Percentiles rank a stretch among this genome's conserved stretches.
Evolutionary conservation across 805 yeast genomes (phyloP).

Genomic region (Brettanomyces sp.): DNA sequence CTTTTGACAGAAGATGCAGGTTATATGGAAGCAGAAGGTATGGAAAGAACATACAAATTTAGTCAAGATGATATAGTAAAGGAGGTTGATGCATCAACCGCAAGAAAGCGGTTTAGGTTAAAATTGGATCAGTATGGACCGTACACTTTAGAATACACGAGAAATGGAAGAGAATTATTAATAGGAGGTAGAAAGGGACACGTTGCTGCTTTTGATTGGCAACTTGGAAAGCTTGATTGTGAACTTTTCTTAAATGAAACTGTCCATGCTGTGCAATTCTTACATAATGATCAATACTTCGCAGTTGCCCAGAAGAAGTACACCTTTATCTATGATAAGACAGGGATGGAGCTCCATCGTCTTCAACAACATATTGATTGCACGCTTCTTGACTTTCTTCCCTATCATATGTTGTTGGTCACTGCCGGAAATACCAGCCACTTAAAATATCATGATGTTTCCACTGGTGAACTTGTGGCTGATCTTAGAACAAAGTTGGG

Average conservation of each 20-base stretch:
- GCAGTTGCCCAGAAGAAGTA: conserved; percentile 97
- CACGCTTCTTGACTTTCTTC: conserved; percentile 75
- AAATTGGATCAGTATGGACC: conserved; percentile 78
- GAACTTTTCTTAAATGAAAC: conserved; percentile 86
- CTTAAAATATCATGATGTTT: conserved; percentile 87
- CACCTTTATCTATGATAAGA: conserved; percentile 82
- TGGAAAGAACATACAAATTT: conserved; percentile 87
- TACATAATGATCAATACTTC: conserved; percentile 87
- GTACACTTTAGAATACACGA: conserved; percentile 67
- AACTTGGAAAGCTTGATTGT: conserved; percentile 69
- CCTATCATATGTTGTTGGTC: conserved; percentile 82
- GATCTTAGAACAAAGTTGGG: conserved; percentile 85
- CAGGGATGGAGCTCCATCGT: conserved; percentile 87
- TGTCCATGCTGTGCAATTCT: conserved; percentile 78
- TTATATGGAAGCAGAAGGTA: conserved; percentile 83
- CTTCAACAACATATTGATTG: conserved; percentile 84
- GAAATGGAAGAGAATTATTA: conserved; percentile 80
- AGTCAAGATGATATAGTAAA: conserved; percentile 69
- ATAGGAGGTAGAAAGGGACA: conserved; percentile 91
- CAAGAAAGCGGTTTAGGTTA: conserved; percentile 66
- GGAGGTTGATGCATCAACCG: conserved; percentile 70
- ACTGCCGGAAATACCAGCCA: conserved; percentile 87
- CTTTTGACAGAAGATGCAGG: conserved; percentile 81
- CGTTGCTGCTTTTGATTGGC: conserved; percentile 94
- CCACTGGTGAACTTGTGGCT: conserved; percentile 80